phyloP scores from a whole-genome alignment of 495 filamentous ascomycete genomes.

The Lophiostoma macrostomum region DNA sequence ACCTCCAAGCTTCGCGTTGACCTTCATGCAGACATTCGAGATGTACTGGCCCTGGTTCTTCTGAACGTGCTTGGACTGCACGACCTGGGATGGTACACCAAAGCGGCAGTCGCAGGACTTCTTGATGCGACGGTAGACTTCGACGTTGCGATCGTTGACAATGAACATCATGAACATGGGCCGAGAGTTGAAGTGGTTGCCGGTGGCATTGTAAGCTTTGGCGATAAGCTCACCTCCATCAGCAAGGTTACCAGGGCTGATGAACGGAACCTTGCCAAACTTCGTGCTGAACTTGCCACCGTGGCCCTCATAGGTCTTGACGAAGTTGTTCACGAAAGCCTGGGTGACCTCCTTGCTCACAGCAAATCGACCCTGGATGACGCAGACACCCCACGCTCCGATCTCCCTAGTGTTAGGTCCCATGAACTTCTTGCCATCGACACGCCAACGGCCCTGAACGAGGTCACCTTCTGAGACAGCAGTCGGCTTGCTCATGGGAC shows the following conservation, averaged over 20 bases:
- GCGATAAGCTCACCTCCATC: slow-evolving; percentile 54
- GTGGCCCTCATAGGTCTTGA: slow-evolving; percentile 62
- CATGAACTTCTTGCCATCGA: slow-evolving; percentile 74
- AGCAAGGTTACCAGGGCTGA: slow-evolving; percentile 43
- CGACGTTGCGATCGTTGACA: slow-evolving; percentile 61
- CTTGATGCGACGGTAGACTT: slow-evolving; percentile 76
- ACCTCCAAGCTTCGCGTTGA: slow-evolving; percentile 94
- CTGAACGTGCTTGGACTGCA: slow-evolving; percentile 60
- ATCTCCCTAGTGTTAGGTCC: slow-evolving; percentile 56
- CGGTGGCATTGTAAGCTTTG: slow-evolving; percentile 49
- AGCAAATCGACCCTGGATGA: slow-evolving; percentile 47
- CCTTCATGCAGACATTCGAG: slow-evolving; percentile 85
- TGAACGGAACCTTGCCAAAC: slow-evolving; percentile 37
- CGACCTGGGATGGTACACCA: slow-evolving; percentile 68
- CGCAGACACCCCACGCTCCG: slow-evolving; percentile 67
- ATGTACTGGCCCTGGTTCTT: slow-evolving; percentile 70
- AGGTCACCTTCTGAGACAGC: slow-evolving; percentile 52
- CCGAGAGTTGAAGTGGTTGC: slow-evolving; percentile 42
- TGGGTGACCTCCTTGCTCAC: background rate
- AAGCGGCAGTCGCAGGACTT: slow-evolving; percentile 76
- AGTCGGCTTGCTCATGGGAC: slow-evolving; percentile 31
- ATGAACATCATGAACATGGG: slow-evolving; percentile 61
- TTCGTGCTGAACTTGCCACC: slow-evolving; percentile 58
- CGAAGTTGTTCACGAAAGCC: slow-evolving; percentile 48
- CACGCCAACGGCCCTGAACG: slow-evolving; percentile 75